These are phyloP conservation scores for Pseudohalonectria lignicola DNA, from an alignment of 2,329 filamentous ascomycete species.

Conservation along the genomic window DNA sequence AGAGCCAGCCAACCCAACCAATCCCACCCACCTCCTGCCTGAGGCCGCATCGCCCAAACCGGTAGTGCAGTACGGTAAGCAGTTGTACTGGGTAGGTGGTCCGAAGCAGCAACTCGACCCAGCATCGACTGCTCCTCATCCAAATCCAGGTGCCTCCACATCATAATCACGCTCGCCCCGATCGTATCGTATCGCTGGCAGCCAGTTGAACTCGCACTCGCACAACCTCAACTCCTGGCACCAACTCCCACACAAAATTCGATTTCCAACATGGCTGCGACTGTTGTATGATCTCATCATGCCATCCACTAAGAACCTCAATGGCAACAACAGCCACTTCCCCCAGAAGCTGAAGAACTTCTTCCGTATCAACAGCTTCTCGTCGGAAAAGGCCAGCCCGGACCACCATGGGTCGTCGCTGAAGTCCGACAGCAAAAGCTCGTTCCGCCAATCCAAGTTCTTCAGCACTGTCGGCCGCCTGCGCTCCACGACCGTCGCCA, in stretches of 20 bases:
- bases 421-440: conserved; percentile 52
- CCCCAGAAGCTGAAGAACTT: conserved; percentile 61
- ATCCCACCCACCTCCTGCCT: conserved; percentile 1
- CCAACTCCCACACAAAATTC: too few relatives aligned
- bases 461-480: conserved; percentile 80
- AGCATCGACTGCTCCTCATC: too few relatives aligned
- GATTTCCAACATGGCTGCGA: conserved; percentile 13
- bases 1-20: conserved; percentile 2
- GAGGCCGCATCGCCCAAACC: conserved; percentile 4
- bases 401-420: conserved; percentile 4
- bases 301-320: conserved; percentile 43
- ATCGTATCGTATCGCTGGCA: too few relatives aligned
- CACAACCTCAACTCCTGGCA: too few relatives aligned
- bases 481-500: conserved; percentile 81
- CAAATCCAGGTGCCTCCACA: too few relatives aligned
- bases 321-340: conserved; percentile 46
- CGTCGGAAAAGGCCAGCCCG: conserved; percentile 24
- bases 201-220: too few relatives aligned
- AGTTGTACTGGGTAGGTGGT: too few relatives aligned
- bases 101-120: too few relatives aligned
- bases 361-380: conserved; percentile 53
- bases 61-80: conserved; percentile 5
- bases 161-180: too few relatives aligned
- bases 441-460: conserved; percentile 78
- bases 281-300: conserved; percentile 22